Evolutionary conservation across 768 basidiomycete genomes (phyloP), one percentile per base, ranked within the genome.

Genomic region (Dacryopinax spathularia): DNA sequence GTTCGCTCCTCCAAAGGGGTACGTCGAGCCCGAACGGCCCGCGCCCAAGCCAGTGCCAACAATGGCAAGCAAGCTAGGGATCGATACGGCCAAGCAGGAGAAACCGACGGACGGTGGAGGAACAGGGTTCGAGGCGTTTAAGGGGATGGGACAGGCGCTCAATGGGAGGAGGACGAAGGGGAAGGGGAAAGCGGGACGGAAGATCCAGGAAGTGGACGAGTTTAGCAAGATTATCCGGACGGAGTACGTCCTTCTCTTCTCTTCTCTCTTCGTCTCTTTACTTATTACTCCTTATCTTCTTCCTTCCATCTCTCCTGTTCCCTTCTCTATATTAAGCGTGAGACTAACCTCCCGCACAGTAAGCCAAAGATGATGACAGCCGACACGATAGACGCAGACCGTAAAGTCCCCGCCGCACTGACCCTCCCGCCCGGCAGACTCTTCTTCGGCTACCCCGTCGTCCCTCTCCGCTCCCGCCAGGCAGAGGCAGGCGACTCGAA

Each of bases 41-140:
- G 88, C 90, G 68, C 83, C 91, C 1, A 81, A 83, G 1, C 85
- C 91, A 0, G 86, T 86, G 1, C 72, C 87, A 22, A 96, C 95
- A 1, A 98, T 99, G 95, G 93, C 93, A 1, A 88, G 88, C 33
- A 98, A 97, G 75, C 82, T 98, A 62, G 92, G 92, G 74, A 97
- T 99, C 63, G 93, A 99, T 73, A 76, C 91, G 33, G 48, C 25
- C 48, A 56, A 56, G 48, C 25, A 13, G 48, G 48, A 56, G 48
- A 56, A 25, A 13, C 25, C 29, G 48, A 31, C 48, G 22, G 48
- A 56, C 25, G 48, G n/a, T n/a, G n/a, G n/a, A 20, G 64, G 61
- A 39, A 43, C 56, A 9, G 69, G 64, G 33, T 71, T 72, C 33
- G 96, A 98, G 74, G 91, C 87, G 66, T 99, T 99, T 79, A 95